Evolutionary conservation across 73 alveolate species (phyloP), one percentile per base, ranked within the genome.

Genomic region (Vitrella brassicaformis): DNA sequence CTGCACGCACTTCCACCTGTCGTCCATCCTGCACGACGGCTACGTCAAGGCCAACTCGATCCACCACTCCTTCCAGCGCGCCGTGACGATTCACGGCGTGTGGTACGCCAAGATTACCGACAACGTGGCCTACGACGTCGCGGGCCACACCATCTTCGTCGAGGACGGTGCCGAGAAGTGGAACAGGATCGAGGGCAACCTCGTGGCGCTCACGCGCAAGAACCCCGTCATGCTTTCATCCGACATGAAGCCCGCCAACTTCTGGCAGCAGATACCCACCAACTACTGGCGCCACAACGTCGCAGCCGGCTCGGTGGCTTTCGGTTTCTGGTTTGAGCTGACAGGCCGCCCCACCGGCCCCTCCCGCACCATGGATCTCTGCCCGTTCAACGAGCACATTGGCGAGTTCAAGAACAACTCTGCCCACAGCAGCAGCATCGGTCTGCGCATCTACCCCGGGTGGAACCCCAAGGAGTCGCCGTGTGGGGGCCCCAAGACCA

Each of bases 311-410:
- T 84, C 93, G 27, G 92, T 80, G 30, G 80, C 86, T 67, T 89
- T 84, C 79, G 97, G 97, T n/a, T 91, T 76, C 80, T 91, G 97
- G 97, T 83, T 79, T 84, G 94, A 84, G 68, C 72, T 68, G 29
- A 68, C 80, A 75, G 80, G 86, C 10, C 74, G 77, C 46, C 91
- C 94, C 25, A 82, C 76, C 67, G 94, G 94, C 0, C 93, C 94
- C 27, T 87, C 95, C 25, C 81, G 84, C 30, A 79, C 85, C 22
- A 39, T 8, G 56, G 85, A 80, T 72, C 72, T 81, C 70, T 89
- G 97, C 81, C 97, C 97, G 9, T 86, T 71, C 70, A 83, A 84
- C 56, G 80, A 65, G 71, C 72, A 70, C 26, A 73, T 92, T 9
- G 90, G 92, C 26, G 89, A 87, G 31, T 89, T 89, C 87, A 65